Evolutionary conservation across 78 protist species (phyloP), one percentile per base, ranked within the genome.

Genomic region (Dictyostelium purpureum): DNA sequence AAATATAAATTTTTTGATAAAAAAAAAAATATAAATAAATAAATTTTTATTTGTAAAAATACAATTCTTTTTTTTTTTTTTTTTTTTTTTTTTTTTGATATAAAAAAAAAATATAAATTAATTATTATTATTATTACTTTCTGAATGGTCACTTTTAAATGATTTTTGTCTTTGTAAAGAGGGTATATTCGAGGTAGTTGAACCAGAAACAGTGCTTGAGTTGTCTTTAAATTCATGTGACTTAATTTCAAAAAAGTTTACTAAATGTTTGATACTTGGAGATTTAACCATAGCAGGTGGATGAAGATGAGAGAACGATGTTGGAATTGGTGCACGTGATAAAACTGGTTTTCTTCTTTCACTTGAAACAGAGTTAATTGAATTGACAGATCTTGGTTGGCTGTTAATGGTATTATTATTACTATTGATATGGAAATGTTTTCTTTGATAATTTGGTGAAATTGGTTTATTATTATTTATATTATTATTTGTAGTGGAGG

Each of bases 141-240:
- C 54, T 14, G 54, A 49, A 11, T 7, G 35, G 12, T 73, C 79
- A 35, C 59, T 40, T 31, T 33, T 52, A 42, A 69, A 49, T 1
- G 89, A 81, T 81, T 52, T 69, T 38, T 81, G 69, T 81, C 70
- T 81, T 69, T 61, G 51, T 19, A 79, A 31, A 28, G 61, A 19
- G 9, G 88, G 88, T 10, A 2, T 6, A 12, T 43, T 43, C 21
- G 21, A 26, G 26, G 21, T 57, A 31, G 61, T 33, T 26, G 66
- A n/a, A 35, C 66, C 35, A 51, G 49, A 26, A 4, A 9, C 56
- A n/a, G 43, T 35, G 7, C 28, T 56, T 77, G 52, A 31, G 26
- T 28, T 33, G 14, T 28, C 40, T 63, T 28, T 63, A 18, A 63
- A 63, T 63, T 63, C 71, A 63, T 19, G 45, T 6, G 88, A 79